Evolutionary conservation across 306 rosid genomes (phyloP), one percentile per base, ranked within the genome.

Genomic region (Begonia masoniana): DNA sequence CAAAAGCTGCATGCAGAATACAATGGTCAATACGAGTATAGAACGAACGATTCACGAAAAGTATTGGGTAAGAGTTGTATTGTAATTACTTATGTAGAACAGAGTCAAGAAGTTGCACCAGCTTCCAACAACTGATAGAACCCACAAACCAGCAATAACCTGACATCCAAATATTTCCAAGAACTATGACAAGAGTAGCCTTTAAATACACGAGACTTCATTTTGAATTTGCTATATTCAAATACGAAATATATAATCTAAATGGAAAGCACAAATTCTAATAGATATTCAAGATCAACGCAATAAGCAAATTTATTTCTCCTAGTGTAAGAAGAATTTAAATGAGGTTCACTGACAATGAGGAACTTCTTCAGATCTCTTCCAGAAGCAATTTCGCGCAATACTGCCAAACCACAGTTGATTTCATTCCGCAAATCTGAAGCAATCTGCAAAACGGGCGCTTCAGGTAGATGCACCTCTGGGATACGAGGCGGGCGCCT

Each of bases 361-460:
- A 92, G 76, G 71, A 92, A 92, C 72, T 86, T 78, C 82, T 92
- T 92, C 74, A 83, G 68, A 59, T 92, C 96, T 66, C 82, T 86
- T 59, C 99, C 99, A 6, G 99, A 75, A 23, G 99, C 96, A 67
- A 83, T 77, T 36, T 76, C 81, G 53, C 94, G 75, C 42, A 86
- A 42, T 24, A 76, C 54, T 15, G 80, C 58, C 68, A 86, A 67
- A 52, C 66, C 86, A 49, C 74, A 53, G 56, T 92, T 92, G 60
- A 86, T 70, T 62, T 86, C 96, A 31, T 17, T 23, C 19, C 81
- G 83, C 39, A 92, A 63, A 36, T 78, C 82, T 52, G 95, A 72
- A 15, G 80, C 96, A 66, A 83, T 55, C 74, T 86, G 70, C 10
- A 79, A 56, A 64, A 83, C 65, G 26, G 84, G 87, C 12, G 77